These are phyloP conservation scores for Solanum etuberosum DNA, from an alignment of 257 asterid species.

Conservation along the genomic window DNA sequence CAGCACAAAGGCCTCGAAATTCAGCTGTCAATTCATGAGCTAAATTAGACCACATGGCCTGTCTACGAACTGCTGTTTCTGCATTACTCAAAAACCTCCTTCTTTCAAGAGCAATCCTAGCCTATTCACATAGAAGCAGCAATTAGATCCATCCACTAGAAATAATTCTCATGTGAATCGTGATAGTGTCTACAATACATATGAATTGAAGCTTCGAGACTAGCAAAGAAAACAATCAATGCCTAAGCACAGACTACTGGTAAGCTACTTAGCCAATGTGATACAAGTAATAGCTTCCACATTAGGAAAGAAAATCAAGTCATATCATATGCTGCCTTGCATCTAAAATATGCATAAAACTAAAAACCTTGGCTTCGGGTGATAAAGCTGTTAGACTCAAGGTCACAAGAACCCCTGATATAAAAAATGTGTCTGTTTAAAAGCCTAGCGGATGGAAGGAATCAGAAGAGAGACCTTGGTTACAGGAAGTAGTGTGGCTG, in stretches of 20 bases:
- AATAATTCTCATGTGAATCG: not conserved
- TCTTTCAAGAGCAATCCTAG: constrained; percentile 98
- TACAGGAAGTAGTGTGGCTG: constrained; percentile 92
- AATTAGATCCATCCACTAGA: not conserved
- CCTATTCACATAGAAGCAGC: constrained; percentile 36
- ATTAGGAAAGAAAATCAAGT: not conserved
- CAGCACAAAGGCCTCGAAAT: constrained; percentile 95
- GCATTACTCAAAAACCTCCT: constrained; percentile 86
- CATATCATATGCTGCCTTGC: not conserved
- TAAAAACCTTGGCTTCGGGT: not conserved
- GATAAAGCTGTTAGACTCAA: not conserved
- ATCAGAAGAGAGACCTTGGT: constrained; percentile 53
- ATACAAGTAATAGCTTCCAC: not conserved
- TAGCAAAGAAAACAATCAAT: not conserved
- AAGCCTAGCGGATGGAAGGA: constrained; percentile 1
- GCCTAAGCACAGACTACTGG: not conserved
- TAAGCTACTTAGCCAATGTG: not conserved
- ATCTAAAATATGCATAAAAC: not conserved
- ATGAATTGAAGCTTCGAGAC: not conserved
- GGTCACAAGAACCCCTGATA: not conserved
- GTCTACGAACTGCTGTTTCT: constrained; percentile 91
- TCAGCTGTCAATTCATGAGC: constrained; percentile 99
- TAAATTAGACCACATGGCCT: constrained; percentile 94
- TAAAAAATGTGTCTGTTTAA: not conserved
- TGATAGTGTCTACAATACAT: not conserved